Conservation (phyloP, 208 protist genomes). For the Leishmania braziliensis region DNA sequence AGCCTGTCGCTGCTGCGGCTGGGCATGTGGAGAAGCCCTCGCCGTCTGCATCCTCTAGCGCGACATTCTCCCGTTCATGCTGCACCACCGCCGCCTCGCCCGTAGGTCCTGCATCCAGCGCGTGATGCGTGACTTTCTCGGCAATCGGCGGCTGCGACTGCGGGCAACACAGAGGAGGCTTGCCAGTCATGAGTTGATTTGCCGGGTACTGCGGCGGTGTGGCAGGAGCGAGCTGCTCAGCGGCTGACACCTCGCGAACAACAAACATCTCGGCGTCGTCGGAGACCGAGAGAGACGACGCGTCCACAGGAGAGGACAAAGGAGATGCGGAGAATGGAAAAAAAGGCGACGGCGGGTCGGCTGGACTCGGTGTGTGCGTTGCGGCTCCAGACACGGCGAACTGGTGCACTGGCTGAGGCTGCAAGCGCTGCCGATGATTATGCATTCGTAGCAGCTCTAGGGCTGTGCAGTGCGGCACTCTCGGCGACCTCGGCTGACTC, state of each 20-base stretch:
- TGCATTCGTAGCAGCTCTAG: constrained; percentile 15
- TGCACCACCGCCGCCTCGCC: neutral
- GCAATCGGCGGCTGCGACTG: neutral
- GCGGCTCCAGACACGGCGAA: neutral
- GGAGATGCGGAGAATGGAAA: neutral
- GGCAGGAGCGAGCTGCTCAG: constrained; percentile 12
- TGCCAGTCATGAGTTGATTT: constrained; percentile 11
- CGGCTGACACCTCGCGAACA: constrained; percentile 12
- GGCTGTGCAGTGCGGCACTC: constrained; percentile 15
- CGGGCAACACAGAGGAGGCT: neutral
- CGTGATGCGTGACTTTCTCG: neutral
- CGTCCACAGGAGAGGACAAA: neutral
- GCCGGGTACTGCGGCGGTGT: constrained; percentile 3
- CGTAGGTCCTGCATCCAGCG: neutral
- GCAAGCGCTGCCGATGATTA: neutral
- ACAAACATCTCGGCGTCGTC: constrained; percentile 15
- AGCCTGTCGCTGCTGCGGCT: neutral
- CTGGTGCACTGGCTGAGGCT: constrained; percentile 7
- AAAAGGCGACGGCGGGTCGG: neutral
- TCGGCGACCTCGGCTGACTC: neutral
- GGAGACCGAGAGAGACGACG: constrained; percentile 5
- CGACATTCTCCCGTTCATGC: neutral
- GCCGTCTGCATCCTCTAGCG: neutral
- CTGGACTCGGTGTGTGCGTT: neutral
- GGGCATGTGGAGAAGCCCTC: neutral